A percentile compares a stretch with the other conserved stretches of the same genome.
Evolutionary conservation across 2,329 filamentous ascomycete genomes (phyloP).

Genomic region (Lizonia empirigonia): DNA sequence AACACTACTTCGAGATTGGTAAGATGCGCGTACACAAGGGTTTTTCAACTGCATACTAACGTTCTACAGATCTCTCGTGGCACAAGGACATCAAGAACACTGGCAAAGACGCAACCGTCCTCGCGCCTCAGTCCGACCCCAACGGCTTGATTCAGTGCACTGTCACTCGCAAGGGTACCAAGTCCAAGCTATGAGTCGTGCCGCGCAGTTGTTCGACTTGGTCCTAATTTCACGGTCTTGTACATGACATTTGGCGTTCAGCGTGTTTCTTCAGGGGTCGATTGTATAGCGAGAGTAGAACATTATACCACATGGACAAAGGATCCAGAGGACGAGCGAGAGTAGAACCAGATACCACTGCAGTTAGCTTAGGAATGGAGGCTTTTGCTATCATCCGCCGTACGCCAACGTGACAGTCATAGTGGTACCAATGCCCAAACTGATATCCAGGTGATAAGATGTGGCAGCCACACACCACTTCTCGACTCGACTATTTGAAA

Average conservation of each 20-base stretch:
- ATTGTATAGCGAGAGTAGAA: slow-evolving; percentile 33
- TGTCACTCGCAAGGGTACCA: slow-evolving; percentile 65
- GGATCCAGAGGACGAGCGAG: slow-evolving; percentile 19
- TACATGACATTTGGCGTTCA: slow-evolving; percentile 23
- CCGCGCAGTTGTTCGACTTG: background rate
- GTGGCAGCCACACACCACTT: too few relatives aligned
- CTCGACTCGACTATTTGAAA: too few relatives aligned
- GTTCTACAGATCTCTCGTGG: slow-evolving; percentile 80
- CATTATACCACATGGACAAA: slow-evolving; percentile 32
- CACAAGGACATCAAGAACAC: slow-evolving; percentile 95
- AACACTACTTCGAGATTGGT: slow-evolving; percentile 98
- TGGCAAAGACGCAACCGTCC: slow-evolving; percentile 93
- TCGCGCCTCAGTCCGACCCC: slow-evolving; percentile 87
- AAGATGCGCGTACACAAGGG: slow-evolving; percentile 46
- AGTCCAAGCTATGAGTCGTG: slow-evolving; percentile 50
- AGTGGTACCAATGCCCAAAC: too few relatives aligned
- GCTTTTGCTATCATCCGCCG: background rate
- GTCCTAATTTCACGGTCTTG: slow-evolving; percentile 17
- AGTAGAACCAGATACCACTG: slow-evolving; percentile 18
- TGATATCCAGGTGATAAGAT: too few relatives aligned
- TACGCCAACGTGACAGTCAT: background rate
- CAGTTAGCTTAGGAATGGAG: background rate
- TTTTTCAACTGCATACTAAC: slow-evolving; percentile 20
- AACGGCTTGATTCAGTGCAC: slow-evolving; percentile 97
- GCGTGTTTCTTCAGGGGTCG: slow-evolving; percentile 17